These are phyloP conservation scores for Kodamaea anthophila DNA, from an alignment of 1,139 yeast species.

Conservation along the genomic window DNA sequence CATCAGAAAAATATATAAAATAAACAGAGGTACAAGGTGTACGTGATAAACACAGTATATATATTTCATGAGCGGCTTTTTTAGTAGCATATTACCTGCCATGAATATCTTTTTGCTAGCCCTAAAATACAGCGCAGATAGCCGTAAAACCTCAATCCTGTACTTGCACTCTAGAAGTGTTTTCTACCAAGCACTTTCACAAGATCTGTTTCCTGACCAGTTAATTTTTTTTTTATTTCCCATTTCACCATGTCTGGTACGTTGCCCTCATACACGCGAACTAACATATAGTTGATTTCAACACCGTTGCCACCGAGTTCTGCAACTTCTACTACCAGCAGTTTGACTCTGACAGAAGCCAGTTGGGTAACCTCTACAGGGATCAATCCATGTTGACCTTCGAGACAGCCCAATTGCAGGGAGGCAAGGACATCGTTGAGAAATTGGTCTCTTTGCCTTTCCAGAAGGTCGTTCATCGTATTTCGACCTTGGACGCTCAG, in stretches of 20 bases:
- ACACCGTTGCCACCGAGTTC: conserved; percentile 73
- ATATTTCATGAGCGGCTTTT: too few species aligned
- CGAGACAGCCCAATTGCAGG: conserved; percentile 91
- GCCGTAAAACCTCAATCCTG: too few species aligned
- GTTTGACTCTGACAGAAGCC: conserved; percentile 88
- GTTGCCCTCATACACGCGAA: conserved; percentile 9
- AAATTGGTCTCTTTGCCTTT: conserved; percentile 84
- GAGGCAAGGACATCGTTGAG: conserved; percentile 87
- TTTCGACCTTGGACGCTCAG: conserved; percentile 94
- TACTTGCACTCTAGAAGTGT: too few species aligned
- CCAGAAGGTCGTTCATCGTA: conserved; percentile 86
- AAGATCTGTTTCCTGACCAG: too few species aligned
- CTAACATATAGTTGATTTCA: conserved; percentile 67
- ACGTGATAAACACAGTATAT: too few species aligned
- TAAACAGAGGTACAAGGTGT: too few species aligned
- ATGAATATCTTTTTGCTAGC: too few species aligned
- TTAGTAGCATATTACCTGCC: too few species aligned
- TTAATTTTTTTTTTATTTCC: background rate
- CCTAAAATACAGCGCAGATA: too few species aligned
- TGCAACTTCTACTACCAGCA: conserved; percentile 93
- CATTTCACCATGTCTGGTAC: conserved; percentile 10
- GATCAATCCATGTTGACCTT: conserved; percentile 97
- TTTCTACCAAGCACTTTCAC: too few species aligned
- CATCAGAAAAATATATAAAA: too few species aligned
- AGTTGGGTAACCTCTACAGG: conserved; percentile 90